Base-by-base conservation (phyloP, 1,284 basidiomycete species). In the Uromyces viciae-fabae region DNA sequence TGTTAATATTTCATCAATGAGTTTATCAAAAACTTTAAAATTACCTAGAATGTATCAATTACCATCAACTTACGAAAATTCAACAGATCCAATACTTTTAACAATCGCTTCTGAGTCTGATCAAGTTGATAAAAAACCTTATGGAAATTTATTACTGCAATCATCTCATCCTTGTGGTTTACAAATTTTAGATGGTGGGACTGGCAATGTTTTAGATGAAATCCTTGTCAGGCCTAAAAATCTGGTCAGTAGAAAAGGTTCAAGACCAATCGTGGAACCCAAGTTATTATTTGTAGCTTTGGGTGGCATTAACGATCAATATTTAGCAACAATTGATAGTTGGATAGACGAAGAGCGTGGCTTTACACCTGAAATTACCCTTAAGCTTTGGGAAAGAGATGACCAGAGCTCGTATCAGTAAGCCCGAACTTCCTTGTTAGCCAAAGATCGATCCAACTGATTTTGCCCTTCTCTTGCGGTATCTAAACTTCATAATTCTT, bases 121-220 rank as follows among this genome's bases (percentile, higher is more conserved):
- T 58, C 52, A 60, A 31, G 40, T 36, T 3, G 89, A 4, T 86
- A 87, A 14, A 90, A 82, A 58, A 64, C 74, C 82, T 17, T 81
- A 93, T 9, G 90, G 90, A n/a, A 90, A 92, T 0, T 87, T 97
- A 76, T 90, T 98, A 81, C 89, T 99, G 22, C 92, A 94, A 0
- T 94, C 96, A 0, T 96, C 95, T 0, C 95, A 99, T 85, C 93
- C 95, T 0, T 96, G 95, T 5, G 94, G 94, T 17, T 88, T 99
- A 60, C 97, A 99, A 87, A 91, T 94, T 60, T 95, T 94, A 87
- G 92, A 94, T 43, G 91, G 92, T 0, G 87, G 89, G 17, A 89
- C 90, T 9, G 92, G 92, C 42, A 89, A 89, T 72, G 89, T 95
- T 2, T 84, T 94, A 0, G 91, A 91, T 71, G 96, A 99, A 86